Evolutionary conservation across 2,329 filamentous ascomycete genomes (phyloP).

Genomic region (Colletotrichum sp.): DNA sequence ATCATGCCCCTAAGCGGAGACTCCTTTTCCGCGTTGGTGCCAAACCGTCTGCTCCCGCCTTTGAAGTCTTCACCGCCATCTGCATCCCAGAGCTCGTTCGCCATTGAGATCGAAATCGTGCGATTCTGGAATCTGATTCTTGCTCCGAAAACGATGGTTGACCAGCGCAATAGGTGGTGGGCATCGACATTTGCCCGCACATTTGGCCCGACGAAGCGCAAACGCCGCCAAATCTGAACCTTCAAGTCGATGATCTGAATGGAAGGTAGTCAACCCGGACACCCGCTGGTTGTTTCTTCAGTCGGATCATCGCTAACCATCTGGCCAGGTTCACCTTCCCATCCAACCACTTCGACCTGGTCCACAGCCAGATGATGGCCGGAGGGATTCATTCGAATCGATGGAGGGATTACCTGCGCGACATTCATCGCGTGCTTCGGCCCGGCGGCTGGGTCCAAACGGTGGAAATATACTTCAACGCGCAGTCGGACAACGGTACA

Average conservation of each 20-base stretch:
- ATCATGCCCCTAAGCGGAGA: not conserved
- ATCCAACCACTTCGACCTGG: slow-evolving; percentile 77
- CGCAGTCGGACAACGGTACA: slow-evolving; percentile 86
- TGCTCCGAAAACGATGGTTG: slow-evolving; percentile 1
- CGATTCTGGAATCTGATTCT: not conserved
- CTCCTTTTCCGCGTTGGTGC: not conserved
- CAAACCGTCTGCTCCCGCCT: not conserved
- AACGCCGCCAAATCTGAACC: slow-evolving; percentile 68
- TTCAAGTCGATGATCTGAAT: slow-evolving; percentile 78
- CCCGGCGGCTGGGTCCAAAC: slow-evolving; percentile 87
- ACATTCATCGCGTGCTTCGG: slow-evolving; percentile 74
- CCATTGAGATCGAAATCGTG: not conserved
- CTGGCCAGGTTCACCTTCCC: slow-evolving; percentile 66
- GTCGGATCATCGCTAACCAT: not conserved
- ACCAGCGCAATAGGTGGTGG: slow-evolving; percentile 62
- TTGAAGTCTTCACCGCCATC: not conserved
- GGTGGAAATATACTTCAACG: slow-evolving; percentile 85
- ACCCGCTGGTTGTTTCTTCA: not conserved
- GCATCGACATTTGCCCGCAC: slow-evolving; percentile 74
- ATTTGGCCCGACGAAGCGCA: slow-evolving; percentile 65
- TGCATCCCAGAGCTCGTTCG: not conserved
- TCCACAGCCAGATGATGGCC: slow-evolving; percentile 77
- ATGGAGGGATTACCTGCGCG: slow-evolving; percentile 78
- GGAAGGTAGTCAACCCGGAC: slow-evolving; percentile 46
- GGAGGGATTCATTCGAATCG: slow-evolving; percentile 74